These are phyloP conservation scores for Zea mays DNA, from an alignment of 176 grass and related monocot species.

Conservation along the genomic window Zm-B73-REFERENCE-NAM-5.0 NC_050097.1:215433001-215433500, in stretches of 20 bases:
- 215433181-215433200: conserved; percentile 50
- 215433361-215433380: no score
- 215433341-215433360: no score
- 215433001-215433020: conserved; percentile 29
- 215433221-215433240: conserved; percentile 39
- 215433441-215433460: background rate
- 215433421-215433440: conserved; percentile 8
- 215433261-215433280: background rate
- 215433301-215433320: no score
- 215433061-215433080: conserved; percentile 42
- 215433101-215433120: conserved; percentile 32
- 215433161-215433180: conserved; percentile 51
- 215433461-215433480: no score
- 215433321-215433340: no score
- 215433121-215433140: conserved; percentile 33
- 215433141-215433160: conserved; percentile 39
- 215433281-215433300: conserved; percentile 35
- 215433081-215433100: conserved; percentile 66
- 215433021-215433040: conserved; percentile 39
- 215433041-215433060: conserved; percentile 36
- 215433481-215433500: no score
- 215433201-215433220: conserved; percentile 43
- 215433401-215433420: background rate
- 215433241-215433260: conserved; percentile 2
- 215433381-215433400: background rate